Evolutionary conservation across 257 asterid genomes (phyloP).

Genomic region (Nyctanthes arbortristis): DNA sequence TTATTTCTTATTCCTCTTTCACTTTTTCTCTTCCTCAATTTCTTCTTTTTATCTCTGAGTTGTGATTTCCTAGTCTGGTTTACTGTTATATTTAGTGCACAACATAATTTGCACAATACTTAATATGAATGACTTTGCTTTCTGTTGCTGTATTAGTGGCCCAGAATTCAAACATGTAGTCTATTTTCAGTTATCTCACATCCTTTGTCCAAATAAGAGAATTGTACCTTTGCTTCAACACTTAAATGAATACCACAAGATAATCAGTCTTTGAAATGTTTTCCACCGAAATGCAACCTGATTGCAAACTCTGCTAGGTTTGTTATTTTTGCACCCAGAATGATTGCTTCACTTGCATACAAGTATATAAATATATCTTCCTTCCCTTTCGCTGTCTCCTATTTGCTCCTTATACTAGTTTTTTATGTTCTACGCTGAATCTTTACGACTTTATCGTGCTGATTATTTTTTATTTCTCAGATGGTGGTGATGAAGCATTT

Average conservation of each 20-base stretch:
- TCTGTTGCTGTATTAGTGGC: not conserved
- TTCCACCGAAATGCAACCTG: not conserved
- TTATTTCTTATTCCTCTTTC: conserved; percentile 8
- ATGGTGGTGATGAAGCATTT: conserved; percentile 61
- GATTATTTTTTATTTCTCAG: conserved; percentile 39
- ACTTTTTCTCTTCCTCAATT: conserved; percentile 3
- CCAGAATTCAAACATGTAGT: not conserved
- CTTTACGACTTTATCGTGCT: conserved; percentile 13
- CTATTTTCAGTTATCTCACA: not conserved
- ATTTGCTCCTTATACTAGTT: not conserved
- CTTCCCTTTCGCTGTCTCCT: not conserved
- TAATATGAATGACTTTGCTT: not conserved
- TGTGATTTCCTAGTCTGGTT: conserved; percentile 2
- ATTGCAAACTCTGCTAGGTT: not conserved
- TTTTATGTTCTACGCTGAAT: conserved; percentile 1
- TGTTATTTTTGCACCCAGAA: not conserved
- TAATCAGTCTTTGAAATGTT: not conserved
- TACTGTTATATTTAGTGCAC: not conserved
- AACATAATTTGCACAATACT: not conserved
- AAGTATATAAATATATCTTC: not conserved
- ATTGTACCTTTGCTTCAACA: not conserved
- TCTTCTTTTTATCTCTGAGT: too few species aligned
- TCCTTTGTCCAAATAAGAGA: not conserved
- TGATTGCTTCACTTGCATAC: not conserved
- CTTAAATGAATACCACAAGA: not conserved